These are phyloP conservation scores for Saturnispora gosingensis DNA, from an alignment of 805 yeast species.

Conservation along the genomic window DNA sequence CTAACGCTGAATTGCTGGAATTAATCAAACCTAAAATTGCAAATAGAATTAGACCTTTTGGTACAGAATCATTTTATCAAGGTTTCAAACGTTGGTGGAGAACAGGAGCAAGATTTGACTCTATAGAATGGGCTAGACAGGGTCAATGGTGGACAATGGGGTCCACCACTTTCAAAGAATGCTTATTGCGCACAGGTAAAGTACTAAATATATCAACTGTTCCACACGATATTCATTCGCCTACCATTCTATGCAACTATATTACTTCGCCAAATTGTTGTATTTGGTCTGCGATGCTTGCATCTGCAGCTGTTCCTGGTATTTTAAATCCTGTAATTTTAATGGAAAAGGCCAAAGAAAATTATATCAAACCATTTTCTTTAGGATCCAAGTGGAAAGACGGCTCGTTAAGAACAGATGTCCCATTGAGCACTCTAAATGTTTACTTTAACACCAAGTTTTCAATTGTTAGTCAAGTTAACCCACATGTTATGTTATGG, in stretches of 20 bases:
- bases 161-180: conserved; percentile 62
- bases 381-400: conserved; percentile 73
- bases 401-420: conserved; percentile 71
- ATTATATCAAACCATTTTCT: conserved; percentile 51
- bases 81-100: conserved; percentile 59
- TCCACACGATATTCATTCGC: conserved; percentile 75
- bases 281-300: conserved; percentile 70
- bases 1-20: conserved; percentile 52
- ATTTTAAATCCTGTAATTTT: conserved; percentile 70
- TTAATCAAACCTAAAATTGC: conserved; percentile 55
- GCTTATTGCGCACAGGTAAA: conserved; percentile 59
- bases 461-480: conserved; percentile 71
- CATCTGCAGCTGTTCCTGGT: conserved; percentile 80
- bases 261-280: conserved; percentile 73
- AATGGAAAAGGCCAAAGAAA: conserved; percentile 43
- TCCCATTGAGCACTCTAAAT: conserved; percentile 65
- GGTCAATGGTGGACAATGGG: conserved; percentile 65
- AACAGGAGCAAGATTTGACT: conserved; percentile 74
- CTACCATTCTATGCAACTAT: conserved; percentile 68
- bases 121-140: conserved; percentile 65
- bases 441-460: conserved; percentile 69
- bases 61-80: conserved; percentile 44
- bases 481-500: conserved; percentile 71
- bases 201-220: conserved; percentile 66
- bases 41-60: conserved; percentile 57